Conservation (phyloP, 2,329 filamentous ascomycete genomes). For the Monilinia vaccinii-corymbosi region DNA sequence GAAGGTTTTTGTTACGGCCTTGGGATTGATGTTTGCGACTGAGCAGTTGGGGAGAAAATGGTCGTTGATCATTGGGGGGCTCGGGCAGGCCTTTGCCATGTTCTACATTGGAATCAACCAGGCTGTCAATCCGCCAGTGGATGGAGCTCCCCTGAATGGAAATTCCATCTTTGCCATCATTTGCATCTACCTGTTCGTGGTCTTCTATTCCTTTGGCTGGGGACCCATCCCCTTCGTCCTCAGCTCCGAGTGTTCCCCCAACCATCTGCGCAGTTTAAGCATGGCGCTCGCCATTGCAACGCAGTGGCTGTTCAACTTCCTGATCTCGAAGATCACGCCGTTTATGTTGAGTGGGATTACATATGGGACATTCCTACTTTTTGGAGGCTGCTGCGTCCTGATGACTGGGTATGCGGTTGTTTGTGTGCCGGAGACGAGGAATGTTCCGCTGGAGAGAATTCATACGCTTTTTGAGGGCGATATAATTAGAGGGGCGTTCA, state of each 20-base stretch:
- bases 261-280: constrained; percentile 40
- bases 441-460: constrained; percentile 54
- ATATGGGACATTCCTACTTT: constrained; percentile 22
- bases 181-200: constrained; percentile 62
- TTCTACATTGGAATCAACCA: constrained; percentile 55
- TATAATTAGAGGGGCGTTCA: not conserved
- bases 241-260: constrained; percentile 55
- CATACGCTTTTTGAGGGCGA: constrained; percentile 22
- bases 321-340: constrained; percentile 42
- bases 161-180: constrained; percentile 52
- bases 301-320: constrained; percentile 66
- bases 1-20: constrained; percentile 52
- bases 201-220: constrained; percentile 59
- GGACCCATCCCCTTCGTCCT: constrained; percentile 64
- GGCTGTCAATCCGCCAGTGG: constrained; percentile 39
- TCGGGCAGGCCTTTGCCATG: constrained; percentile 50
- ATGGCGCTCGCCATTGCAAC: constrained; percentile 54
- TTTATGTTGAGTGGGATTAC: constrained; percentile 21
- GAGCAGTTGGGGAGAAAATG: constrained; percentile 53
- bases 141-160: constrained; percentile 10
- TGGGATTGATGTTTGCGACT: constrained; percentile 56
- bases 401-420: constrained; percentile 13
- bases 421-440: constrained; percentile 56
- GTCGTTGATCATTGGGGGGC: constrained; percentile 45
- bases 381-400: constrained; percentile 11